A percentile compares a stretch with the other conserved stretches of the same genome.
These are phyloP conservation scores for Protomyces gravidus DNA, from an alignment of 1,139 yeast genomes.

Conservation along the genomic window DNA sequence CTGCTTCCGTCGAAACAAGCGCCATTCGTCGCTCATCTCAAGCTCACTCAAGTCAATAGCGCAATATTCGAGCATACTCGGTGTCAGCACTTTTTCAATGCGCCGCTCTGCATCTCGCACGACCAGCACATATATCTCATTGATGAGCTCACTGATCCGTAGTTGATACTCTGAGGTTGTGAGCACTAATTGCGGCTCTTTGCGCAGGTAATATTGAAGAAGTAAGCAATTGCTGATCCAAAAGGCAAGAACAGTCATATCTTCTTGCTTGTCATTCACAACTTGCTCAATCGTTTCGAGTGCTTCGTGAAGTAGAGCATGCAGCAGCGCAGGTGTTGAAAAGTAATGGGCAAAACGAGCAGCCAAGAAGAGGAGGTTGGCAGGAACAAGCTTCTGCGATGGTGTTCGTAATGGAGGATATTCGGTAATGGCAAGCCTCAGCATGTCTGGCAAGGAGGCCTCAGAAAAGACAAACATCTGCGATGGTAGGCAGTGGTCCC, in stretches of 20 bases:
- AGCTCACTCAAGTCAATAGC: constrained; percentile 46
- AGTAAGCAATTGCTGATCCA: constrained; percentile 46
- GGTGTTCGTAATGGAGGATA: constrained; percentile 43
- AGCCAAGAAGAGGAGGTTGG: constrained; percentile 45
- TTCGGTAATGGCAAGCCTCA: constrained; percentile 43
- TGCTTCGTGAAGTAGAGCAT: constrained; percentile 41
- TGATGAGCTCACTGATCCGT: constrained; percentile 40
- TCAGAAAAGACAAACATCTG: constrained; percentile 45
- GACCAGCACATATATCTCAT: constrained; percentile 41
- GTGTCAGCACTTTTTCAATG: constrained; percentile 41
- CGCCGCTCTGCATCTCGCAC: constrained; percentile 44
- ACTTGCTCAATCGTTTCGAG: constrained; percentile 41
- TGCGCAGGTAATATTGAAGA: constrained; percentile 43
- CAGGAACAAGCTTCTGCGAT: constrained; percentile 45
- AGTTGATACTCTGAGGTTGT: constrained; percentile 40
- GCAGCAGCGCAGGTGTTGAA: constrained; percentile 41
- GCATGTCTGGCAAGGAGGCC: constrained; percentile 42
- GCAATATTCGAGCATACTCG: constrained; percentile 45
- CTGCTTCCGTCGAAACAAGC: constrained; percentile 46
- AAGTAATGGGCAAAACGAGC: constrained; percentile 45
- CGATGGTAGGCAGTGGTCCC: constrained; percentile 43
- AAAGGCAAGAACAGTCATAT: constrained; percentile 44
- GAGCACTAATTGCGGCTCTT: constrained; percentile 41
- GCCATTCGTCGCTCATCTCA: constrained; percentile 46
- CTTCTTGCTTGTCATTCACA: constrained; percentile 40